phyloP scores from a whole-genome alignment of 2,329 filamentous ascomycete genomes.

The Trichoderma aggressivum region DNA sequence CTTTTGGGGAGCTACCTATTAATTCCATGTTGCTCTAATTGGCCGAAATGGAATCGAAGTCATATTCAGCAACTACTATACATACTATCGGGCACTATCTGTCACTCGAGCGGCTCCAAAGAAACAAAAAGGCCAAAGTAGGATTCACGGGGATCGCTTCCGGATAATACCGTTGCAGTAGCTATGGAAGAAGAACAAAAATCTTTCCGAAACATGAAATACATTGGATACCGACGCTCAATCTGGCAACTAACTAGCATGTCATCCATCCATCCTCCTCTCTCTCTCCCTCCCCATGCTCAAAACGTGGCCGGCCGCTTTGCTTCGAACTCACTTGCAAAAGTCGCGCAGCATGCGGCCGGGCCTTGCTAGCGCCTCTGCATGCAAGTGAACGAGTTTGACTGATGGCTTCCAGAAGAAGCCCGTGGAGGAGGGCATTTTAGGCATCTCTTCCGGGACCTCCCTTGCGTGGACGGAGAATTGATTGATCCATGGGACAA shows the following conservation, averaged over 20 bases:
- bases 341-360: not conserved
- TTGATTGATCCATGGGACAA: not conserved
- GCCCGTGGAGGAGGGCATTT: not conserved
- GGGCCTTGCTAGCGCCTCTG: constrained; percentile 2
- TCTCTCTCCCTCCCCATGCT: not conserved
- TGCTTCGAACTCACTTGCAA: not conserved
- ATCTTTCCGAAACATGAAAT: not conserved
- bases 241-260: not conserved
- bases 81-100: not conserved
- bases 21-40: not conserved
- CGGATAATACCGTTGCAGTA: not conserved
- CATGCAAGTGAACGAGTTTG: not conserved
- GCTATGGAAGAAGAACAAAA: not conserved
- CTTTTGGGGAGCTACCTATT: not conserved
- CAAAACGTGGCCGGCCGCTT: not conserved
- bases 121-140: not conserved
- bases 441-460: not conserved
- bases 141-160: not conserved
- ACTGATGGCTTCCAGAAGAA: not conserved
- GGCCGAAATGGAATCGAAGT: not conserved
- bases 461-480: not conserved
- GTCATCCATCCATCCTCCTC: not conserved
- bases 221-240: not conserved
- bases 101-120: not conserved
- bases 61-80: not conserved